These are phyloP conservation scores for Xylaria grammica DNA, from an alignment of 495 filamentous ascomycete genomes.

Conservation along the genomic window DNA sequence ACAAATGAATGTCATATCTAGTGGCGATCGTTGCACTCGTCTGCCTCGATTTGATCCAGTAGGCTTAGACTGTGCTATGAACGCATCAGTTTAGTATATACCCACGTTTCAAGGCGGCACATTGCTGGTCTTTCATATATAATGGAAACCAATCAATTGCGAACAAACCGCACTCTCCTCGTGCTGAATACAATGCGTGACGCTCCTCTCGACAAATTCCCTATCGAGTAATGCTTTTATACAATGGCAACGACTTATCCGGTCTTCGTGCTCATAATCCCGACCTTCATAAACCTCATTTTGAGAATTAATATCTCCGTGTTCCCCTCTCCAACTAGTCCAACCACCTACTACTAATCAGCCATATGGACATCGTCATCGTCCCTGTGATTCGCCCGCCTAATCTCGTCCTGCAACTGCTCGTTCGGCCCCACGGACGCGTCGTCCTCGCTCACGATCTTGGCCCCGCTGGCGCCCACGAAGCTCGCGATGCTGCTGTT, in stretches of 20 bases:
- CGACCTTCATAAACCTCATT: too few relatives aligned
- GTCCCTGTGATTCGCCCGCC: conserved; percentile 40
- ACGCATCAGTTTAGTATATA: conserved; percentile 15
- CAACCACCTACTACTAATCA: conserved; percentile 37
- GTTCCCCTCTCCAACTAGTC: background rate
- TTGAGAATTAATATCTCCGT: too few relatives aligned
- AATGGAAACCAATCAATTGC: background rate
- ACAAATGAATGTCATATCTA: background rate
- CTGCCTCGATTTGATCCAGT: background rate
- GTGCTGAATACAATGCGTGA: background rate
- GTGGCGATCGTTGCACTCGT: background rate
- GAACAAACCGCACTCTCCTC: background rate
- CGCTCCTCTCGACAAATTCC: background rate
- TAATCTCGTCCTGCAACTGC: conserved; percentile 55
- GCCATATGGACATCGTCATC: conserved; percentile 64
- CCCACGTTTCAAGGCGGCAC: conserved; percentile 14
- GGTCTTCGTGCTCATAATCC: too few relatives aligned
- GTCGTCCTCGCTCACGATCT: conserved; percentile 35
- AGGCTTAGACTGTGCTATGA: background rate
- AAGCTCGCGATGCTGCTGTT: conserved; percentile 29
- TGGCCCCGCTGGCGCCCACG: conserved; percentile 34
- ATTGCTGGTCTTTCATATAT: background rate
- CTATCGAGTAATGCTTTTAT: background rate
- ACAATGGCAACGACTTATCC: background rate
- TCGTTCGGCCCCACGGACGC: conserved; percentile 41